Percentiles rank a stretch among this genome's conserved stretches.
Evolutionary conservation across 2,329 filamentous ascomycete genomes (phyloP).

Genomic region (Fusarium floridanum): DNA sequence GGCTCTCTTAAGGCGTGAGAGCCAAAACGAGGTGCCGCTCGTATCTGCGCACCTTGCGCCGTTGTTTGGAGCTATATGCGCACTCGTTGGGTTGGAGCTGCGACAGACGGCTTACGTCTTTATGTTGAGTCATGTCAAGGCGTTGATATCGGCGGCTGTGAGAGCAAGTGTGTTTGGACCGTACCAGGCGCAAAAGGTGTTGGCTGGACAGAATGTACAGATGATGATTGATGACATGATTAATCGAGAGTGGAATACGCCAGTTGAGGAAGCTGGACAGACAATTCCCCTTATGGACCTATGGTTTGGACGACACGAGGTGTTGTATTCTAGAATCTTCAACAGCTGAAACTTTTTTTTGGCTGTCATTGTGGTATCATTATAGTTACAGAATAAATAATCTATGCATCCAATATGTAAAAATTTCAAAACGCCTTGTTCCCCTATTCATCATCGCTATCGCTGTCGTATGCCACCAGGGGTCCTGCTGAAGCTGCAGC

Average conservation of each 20-base stretch:
- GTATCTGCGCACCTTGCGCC: constrained; percentile 77
- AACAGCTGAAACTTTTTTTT: constrained; percentile 71
- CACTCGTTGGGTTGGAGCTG: constrained; percentile 69
- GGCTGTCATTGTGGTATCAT: constrained; percentile 49
- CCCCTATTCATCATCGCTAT: constrained; percentile 76
- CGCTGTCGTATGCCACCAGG: constrained; percentile 90
- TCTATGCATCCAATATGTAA: constrained; percentile 39
- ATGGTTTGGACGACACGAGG: constrained; percentile 86
- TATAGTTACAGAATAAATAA: constrained; percentile 41
- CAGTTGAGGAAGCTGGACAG: constrained; percentile 77
- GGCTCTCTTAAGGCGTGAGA: constrained; percentile 49
- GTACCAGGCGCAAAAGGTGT: constrained; percentile 80
- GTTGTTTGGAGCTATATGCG: constrained; percentile 75
- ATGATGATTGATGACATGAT: constrained; percentile 69
- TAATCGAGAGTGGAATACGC: constrained; percentile 69
- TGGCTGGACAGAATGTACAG: constrained; percentile 73
- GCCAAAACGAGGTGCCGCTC: constrained; percentile 53
- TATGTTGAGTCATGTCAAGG: constrained; percentile 81
- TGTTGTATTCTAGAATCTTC: constrained; percentile 87
- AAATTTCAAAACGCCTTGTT: constrained; percentile 44
- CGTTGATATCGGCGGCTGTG: constrained; percentile 81
- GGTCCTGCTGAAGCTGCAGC: constrained; percentile 72
- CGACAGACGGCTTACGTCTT: constrained; percentile 80
- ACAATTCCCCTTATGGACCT: constrained; percentile 83
- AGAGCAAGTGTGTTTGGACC: constrained; percentile 83